Conservation (phyloP, 164 flowering plant species). For the Nymphaea colorata region DNA sequence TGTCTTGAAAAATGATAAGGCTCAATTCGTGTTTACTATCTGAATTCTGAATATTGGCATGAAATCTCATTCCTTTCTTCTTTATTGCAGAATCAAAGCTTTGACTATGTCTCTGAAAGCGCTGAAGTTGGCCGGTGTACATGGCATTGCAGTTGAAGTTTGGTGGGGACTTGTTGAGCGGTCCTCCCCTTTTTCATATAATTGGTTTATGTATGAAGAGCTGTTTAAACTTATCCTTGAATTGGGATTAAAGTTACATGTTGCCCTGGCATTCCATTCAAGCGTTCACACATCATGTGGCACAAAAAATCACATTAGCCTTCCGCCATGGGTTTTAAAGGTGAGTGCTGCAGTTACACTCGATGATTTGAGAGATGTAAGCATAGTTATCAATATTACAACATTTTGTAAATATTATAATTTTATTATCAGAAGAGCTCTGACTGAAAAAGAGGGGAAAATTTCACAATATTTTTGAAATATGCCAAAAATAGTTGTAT, state of each 20-base stretch:
- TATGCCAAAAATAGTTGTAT: too few species aligned
- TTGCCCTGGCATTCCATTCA: constrained; percentile 47
- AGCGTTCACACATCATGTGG: constrained; percentile 16
- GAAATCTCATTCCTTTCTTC: constrained; percentile 1
- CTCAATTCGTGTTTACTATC: background rate
- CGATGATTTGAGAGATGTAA: too few species aligned
- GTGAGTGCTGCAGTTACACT: constrained; percentile 9
- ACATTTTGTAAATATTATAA: too few species aligned
- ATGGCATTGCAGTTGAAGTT: constrained; percentile 53
- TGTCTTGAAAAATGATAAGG: background rate
- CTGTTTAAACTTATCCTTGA: constrained; percentile 32
- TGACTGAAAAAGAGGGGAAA: too few species aligned
- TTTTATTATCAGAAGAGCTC: too few species aligned
- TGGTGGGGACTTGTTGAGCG: constrained; percentile 69
- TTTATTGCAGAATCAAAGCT: constrained; percentile 32
- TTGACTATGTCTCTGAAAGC: constrained; percentile 42
- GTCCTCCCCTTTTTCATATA: constrained; percentile 31
- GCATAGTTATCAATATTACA: too few species aligned
- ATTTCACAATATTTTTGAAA: too few species aligned
- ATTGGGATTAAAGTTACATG: constrained; percentile 45
- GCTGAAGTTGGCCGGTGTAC: constrained; percentile 60
- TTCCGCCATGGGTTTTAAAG: constrained; percentile 44
- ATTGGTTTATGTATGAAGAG: constrained; percentile 49
- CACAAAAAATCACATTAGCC: constrained; percentile 26
- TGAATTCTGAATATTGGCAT: constrained; percentile 1